Base-by-base conservation (phyloP, 192 early-diverging fungal genomes). In the Coemansia sp. region DNA sequence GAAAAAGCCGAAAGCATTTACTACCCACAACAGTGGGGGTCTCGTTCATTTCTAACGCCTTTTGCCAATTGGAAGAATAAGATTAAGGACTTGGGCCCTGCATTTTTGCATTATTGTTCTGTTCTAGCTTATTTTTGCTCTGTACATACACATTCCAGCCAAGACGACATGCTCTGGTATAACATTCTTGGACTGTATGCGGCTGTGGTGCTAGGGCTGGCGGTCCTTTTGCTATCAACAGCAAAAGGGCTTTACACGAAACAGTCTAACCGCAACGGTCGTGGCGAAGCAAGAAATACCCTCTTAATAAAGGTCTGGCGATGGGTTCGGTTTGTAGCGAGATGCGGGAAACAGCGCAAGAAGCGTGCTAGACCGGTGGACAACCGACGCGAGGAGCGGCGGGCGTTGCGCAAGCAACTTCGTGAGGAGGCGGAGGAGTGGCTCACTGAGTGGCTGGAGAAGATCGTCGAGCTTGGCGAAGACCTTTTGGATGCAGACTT, bases 341-440 rank as follows among this genome's bases (percentile, higher is more conserved):
- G 78, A 16, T 81, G 78, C 55, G 78, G 78, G 18, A 70, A 70
- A 24, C 73, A 73, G 41, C 78, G 78, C 63, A 81, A 81, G 67
- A 76, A 69, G 64, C 59, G 72, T 15, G 48, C 73, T 45, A 76
- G 69, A 49, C 73, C 64, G 0, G 39, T 36, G 26, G 64, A 71
- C 2, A 73, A 76, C 53, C 61, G 78, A 44, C 78, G 74, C 33
- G 78, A 81, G 46, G 78, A 81, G 58, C 62, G 78, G 21, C 73
- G 78, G 7, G 78, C 78, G 4, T 58, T 81, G 43, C 78, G 78
- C 36, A 68, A 68, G 58, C 73, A 76, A 64, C 58, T 81, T 36
- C 78, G 78, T 52, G 78, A 81, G 62, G 78, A 81, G 34, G 78
- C 78, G 21, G 73, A 81, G 33, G 78, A 81, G 48, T 81, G 78